A percentile compares a stretch with the other conserved stretches of the same genome.
These are phyloP conservation scores for Lotmaria passim DNA, from an alignment of 208 protist genomes.

Conservation along the genomic window DNA sequence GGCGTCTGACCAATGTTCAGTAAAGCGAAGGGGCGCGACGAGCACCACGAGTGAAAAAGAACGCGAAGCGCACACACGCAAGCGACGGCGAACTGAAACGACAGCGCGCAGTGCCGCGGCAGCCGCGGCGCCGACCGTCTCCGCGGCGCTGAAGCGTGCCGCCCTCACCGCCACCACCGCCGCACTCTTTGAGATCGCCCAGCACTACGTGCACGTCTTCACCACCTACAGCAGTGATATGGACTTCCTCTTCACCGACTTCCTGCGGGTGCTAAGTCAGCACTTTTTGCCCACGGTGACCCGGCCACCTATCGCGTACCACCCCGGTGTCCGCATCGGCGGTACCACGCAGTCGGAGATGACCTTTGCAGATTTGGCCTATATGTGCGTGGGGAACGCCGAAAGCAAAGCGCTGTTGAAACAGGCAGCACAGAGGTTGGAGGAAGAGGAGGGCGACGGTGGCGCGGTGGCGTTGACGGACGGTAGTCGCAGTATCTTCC, in stretches of 20 bases:
- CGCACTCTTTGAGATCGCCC: constrained; percentile 61
- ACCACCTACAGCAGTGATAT: constrained; percentile 76
- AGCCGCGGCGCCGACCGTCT: not conserved
- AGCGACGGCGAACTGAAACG: not conserved
- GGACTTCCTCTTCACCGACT: constrained; percentile 72
- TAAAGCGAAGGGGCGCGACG: not conserved
- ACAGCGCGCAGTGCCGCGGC: not conserved
- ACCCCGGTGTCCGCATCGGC: constrained; percentile 38
- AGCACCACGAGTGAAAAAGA: not conserved
- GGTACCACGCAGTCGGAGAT: constrained; percentile 38
- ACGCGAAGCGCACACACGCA: not conserved
- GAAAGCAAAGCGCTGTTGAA: constrained; percentile 76
- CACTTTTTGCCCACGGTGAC: constrained; percentile 53
- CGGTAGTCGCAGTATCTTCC: constrained; percentile 49
- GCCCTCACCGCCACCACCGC: constrained; percentile 61
- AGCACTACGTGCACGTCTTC: constrained; percentile 68
- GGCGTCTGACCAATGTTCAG: no score
- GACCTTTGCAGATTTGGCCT: constrained; percentile 79
- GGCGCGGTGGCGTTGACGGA: constrained; percentile 23
- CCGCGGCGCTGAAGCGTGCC: constrained; percentile 41
- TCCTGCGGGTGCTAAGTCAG: constrained; percentile 61
- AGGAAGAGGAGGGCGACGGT: constrained; percentile 58
- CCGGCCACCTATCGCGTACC: constrained; percentile 51
- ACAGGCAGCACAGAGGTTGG: constrained; percentile 75
- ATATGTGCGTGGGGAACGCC: constrained; percentile 65